These are phyloP conservation scores for Pinus albicaulis DNA, from an alignment of 75 land plant species.

Conservation along the genomic window DNA sequence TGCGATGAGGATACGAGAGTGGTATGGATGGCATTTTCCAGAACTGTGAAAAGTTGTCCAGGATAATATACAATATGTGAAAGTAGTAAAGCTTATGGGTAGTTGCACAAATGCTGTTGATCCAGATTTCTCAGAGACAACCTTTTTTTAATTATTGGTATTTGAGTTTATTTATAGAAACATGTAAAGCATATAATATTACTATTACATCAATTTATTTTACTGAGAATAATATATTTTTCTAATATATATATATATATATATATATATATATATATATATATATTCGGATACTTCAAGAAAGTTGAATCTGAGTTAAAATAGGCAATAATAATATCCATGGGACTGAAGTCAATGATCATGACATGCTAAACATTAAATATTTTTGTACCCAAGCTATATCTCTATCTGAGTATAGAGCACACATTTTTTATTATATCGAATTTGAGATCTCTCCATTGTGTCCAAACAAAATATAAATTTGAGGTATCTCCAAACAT, in stretches of 20 bases:
- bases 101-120: no score
- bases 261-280: not conserved
- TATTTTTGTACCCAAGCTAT: constrained; percentile 89
- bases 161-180: no score
- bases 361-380: constrained; percentile 81
- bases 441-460: no score
- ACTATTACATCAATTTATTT: no score
- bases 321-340: constrained; percentile 83
- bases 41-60: constrained; percentile 85
- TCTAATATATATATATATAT: no score
- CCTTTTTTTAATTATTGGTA: not conserved
- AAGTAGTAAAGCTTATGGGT: constrained; percentile 88
- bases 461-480: no score
- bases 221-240: not conserved
- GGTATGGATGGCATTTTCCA: constrained; percentile 39
- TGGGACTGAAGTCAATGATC: constrained; percentile 95
- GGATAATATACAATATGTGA: constrained; percentile 90
- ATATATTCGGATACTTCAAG: constrained; percentile 56
- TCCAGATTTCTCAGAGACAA: no score
- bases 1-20: constrained; percentile 5
- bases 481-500: no score
- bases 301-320: constrained; percentile 83
- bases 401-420: constrained; percentile 86
- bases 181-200: no score
- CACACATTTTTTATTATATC: constrained; percentile 88